Evolutionary conservation across 345 rosid species (phyloP).

Genomic region (Durio zibethinus): DNA sequence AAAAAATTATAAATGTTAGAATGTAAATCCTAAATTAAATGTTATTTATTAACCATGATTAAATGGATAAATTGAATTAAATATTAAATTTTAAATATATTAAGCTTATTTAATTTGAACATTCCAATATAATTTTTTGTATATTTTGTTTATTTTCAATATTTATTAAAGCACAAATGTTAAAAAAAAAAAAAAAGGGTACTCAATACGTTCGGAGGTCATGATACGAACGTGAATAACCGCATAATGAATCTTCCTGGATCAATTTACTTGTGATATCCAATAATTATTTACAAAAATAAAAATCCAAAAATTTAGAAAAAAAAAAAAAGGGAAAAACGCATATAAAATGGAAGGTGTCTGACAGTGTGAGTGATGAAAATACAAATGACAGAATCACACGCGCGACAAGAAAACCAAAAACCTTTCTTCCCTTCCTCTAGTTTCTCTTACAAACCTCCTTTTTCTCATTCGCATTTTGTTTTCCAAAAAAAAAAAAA

Average conservation of each 20-base stretch:
- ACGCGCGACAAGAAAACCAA: slow-evolving; percentile 16
- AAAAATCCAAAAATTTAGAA: neutral
- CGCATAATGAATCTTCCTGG: neutral
- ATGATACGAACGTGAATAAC: too few relatives aligned
- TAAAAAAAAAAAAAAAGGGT: too few relatives aligned
- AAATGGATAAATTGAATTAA: too few relatives aligned
- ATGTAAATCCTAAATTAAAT: too few relatives aligned
- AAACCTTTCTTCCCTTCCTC: neutral
- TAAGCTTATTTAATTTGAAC: too few relatives aligned
- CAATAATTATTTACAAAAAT: neutral
- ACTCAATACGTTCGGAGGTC: too few relatives aligned
- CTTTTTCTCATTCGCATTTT: neutral
- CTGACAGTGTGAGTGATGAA: neutral
- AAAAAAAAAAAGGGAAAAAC: neutral
- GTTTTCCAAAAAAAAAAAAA: neutral
- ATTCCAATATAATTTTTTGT: too few relatives aligned
- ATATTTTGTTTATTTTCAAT: too few relatives aligned
- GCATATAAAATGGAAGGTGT: slow-evolving; percentile 10
- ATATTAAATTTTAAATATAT: too few relatives aligned
- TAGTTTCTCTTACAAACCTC: neutral
- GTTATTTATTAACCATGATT: too few relatives aligned
- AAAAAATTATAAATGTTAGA: too few relatives aligned
- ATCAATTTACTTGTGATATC: neutral
- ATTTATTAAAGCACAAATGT: neutral
- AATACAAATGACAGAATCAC: slow-evolving; percentile 26